Evolutionary conservation across 768 basidiomycete genomes (phyloP).

Genomic region (Chlorophyllum brunneum): DNA sequence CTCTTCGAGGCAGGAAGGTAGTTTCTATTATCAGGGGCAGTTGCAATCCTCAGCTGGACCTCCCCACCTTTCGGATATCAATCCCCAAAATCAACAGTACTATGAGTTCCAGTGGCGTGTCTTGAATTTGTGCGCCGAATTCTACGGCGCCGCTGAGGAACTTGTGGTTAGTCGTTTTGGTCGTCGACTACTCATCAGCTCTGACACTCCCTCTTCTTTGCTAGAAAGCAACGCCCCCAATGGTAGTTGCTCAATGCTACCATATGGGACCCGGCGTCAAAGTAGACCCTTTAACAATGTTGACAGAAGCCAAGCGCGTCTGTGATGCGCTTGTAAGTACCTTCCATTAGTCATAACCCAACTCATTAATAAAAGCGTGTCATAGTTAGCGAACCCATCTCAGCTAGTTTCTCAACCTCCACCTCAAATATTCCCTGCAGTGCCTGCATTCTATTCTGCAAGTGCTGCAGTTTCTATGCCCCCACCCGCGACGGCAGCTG

Average conservation of each 20-base stretch:
- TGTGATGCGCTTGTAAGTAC: constrained; percentile 69
- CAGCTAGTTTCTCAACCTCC: constrained; percentile 66
- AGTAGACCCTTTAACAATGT: constrained; percentile 70
- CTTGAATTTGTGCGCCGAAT: constrained; percentile 77
- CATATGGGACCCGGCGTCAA: constrained; percentile 66
- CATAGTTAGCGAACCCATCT: constrained; percentile 69
- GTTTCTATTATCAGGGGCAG: constrained; percentile 41
- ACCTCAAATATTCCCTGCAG: constrained; percentile 48
- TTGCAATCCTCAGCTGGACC: constrained; percentile 24
- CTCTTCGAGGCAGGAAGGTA: constrained; percentile 31
- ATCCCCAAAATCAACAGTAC: constrained; percentile 70
- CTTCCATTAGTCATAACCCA: background rate
- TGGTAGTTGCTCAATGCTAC: constrained; percentile 80
- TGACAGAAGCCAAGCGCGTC: constrained; percentile 71
- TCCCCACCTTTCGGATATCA: constrained; percentile 45
- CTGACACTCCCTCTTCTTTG: constrained; percentile 9
- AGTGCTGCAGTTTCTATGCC: constrained; percentile 25
- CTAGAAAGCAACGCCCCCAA: constrained; percentile 57
- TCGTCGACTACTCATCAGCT: constrained; percentile 1
- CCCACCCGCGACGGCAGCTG: constrained; percentile 24
- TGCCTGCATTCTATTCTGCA: constrained; percentile 36
- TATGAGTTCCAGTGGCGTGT: constrained; percentile 88
- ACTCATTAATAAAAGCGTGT: constrained; percentile 14
- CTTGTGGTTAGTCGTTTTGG: constrained; percentile 73
- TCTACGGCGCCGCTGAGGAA: constrained; percentile 83